phyloP scores from a whole-genome alignment of 495 filamentous ascomycete genomes.

The Collariella sp. region DNA sequence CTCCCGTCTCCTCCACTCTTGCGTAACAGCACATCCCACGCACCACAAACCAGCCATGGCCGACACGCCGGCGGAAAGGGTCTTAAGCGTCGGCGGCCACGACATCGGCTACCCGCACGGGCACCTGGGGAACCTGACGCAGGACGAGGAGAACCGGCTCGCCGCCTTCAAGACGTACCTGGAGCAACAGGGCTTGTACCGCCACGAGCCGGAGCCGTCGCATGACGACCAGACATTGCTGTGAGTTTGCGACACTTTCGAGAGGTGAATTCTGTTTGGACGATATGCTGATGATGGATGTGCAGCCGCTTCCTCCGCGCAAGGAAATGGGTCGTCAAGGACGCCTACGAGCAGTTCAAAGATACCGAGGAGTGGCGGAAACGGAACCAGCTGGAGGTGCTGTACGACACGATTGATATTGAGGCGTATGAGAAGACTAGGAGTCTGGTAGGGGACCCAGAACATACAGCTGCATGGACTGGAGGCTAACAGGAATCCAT shows the following conservation, averaged over 20 bases:
- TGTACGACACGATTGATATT: constrained; percentile 72
- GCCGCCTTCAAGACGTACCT: constrained; percentile 58
- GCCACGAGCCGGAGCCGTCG: constrained; percentile 45
- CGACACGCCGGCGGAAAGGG: constrained; percentile 11
- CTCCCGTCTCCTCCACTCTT: no score
- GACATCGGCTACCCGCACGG: constrained; percentile 52
- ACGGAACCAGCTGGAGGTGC: constrained; percentile 61
- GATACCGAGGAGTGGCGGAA: constrained; percentile 83
- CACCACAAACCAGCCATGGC: not conserved
- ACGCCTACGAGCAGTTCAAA: constrained; percentile 75
- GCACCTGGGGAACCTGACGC: constrained; percentile 64
- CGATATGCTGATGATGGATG: not conserved
- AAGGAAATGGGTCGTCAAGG: constrained; percentile 59
- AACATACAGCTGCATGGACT: not conserved
- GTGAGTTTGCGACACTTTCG: constrained; percentile 38
- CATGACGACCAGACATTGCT: constrained; percentile 78
- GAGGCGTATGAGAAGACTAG: constrained; percentile 73
- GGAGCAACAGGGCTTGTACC: constrained; percentile 58
- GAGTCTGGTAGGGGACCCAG: constrained; percentile 51
- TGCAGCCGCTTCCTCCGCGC: constrained; percentile 71
- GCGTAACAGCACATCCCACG: no score
- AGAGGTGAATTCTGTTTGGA: not conserved
- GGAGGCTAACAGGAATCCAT: not conserved
- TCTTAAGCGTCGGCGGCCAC: constrained; percentile 22
- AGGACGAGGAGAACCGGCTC: constrained; percentile 57